Conservation (phyloP, 2,329 filamentous ascomycete genomes). For the Aureobasidium pullulans region DNA sequence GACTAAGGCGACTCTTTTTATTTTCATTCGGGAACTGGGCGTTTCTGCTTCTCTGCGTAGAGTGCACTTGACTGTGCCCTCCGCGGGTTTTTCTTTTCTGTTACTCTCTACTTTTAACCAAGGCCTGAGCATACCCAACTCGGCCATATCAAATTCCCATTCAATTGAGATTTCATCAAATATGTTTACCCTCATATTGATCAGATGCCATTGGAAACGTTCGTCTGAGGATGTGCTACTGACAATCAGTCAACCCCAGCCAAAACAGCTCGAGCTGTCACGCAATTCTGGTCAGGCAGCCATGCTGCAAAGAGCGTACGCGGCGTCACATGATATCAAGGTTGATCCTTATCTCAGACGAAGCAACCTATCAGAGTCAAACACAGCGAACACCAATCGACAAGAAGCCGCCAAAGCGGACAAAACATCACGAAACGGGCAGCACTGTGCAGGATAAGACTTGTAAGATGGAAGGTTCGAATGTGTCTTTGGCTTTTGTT, state of each 20-base stretch:
- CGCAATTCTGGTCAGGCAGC: neutral
- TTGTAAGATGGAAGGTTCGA: no score
- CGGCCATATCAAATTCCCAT: neutral
- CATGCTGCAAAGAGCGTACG: neutral
- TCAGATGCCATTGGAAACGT: no score
- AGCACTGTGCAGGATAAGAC: neutral
- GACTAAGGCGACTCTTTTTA: neutral
- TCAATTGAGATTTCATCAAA: neutral
- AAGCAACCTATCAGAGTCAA: neutral
- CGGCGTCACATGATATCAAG: slow-evolving; percentile 5
- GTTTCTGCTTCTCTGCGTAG: neutral
- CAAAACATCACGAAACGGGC: neutral
- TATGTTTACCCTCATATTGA: neutral
- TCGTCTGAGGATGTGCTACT: neutral
- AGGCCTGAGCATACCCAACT: slow-evolving; percentile 12
- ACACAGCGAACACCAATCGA: neutral
- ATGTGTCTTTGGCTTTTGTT: neutral
- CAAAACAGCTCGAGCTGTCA: neutral
- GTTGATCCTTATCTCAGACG: neutral
- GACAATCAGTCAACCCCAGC: neutral
- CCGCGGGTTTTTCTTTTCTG: neutral
- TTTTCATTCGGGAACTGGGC: neutral
- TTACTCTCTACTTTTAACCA: neutral
- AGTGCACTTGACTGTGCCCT: slow-evolving; percentile 7
- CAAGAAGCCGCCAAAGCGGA: neutral